Conservation (phyloP, 805 yeast genomes). For the Ogataea parapolymorpha region DNA sequence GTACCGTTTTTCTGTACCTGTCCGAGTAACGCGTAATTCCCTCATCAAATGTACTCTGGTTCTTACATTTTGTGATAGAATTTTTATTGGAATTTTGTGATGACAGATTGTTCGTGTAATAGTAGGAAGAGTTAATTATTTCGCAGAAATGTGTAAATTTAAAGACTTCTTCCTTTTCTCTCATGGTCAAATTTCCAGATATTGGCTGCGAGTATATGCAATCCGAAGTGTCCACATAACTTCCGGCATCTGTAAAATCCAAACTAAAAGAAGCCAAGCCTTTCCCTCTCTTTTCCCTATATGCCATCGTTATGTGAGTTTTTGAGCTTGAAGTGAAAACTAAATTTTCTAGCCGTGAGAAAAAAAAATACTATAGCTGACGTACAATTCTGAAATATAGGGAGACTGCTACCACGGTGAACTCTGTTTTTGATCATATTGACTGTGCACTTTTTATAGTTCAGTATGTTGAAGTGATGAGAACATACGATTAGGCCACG, state of each 20-base stretch:
- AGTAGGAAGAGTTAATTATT: conserved; percentile 61
- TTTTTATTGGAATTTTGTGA: conserved; percentile 11
- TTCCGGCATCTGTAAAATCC: conserved; percentile 57
- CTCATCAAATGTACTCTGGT: conserved; percentile 40
- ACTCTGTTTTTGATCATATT: no score
- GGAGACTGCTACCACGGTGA: no score
- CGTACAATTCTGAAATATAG: no score
- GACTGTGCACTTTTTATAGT: no score
- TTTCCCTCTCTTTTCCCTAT: conserved; percentile 46
- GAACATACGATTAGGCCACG: no score
- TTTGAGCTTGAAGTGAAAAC: background rate
- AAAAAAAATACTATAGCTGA: no score
- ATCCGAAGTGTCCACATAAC: conserved; percentile 34
- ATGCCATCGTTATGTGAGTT: conserved; percentile 44
- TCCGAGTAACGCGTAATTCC: conserved; percentile 84
- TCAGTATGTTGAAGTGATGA: no score
- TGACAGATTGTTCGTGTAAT: conserved; percentile 44
- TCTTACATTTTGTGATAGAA: background rate
- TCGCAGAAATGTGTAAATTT: conserved; percentile 53
- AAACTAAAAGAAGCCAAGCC: conserved; percentile 65
- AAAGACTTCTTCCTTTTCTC: conserved; percentile 51
- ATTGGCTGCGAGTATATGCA: conserved; percentile 54
- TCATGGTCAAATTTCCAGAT: conserved; percentile 51
- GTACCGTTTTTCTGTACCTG: conserved; percentile 24
- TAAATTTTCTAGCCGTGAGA: no score